Evolutionary conservation across 257 asterid genomes (phyloP).

Genomic region (Asclepias syriaca): DNA sequence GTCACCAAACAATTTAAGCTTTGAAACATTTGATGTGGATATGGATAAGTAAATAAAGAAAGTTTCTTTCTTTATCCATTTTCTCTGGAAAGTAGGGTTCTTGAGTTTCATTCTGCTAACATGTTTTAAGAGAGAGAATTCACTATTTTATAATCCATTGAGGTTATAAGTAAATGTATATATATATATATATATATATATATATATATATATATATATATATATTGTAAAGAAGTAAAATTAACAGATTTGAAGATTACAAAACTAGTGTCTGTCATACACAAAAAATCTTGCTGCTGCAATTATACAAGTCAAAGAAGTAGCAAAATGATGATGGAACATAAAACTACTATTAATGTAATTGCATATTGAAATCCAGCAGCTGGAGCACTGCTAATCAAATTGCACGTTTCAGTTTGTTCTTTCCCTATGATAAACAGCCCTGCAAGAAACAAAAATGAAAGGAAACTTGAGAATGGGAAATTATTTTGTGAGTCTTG

Average conservation of each 20-base stretch:
- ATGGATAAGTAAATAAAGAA: background rate
- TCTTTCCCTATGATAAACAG: slow-evolving; percentile 8
- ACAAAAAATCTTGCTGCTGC: background rate
- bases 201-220: no score
- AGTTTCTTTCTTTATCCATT: background rate
- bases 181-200: no score
- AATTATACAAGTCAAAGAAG: background rate
- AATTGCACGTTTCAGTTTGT: slow-evolving; percentile 5
- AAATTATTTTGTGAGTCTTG: background rate
- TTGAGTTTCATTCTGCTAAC: background rate
- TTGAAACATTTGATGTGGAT: background rate
- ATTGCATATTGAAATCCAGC: background rate
- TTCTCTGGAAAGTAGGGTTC: background rate
- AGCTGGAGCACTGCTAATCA: slow-evolving; percentile 8
- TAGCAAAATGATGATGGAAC: background rate
- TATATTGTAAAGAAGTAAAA: no score
- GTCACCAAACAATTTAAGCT: background rate
- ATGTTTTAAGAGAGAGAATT: background rate
- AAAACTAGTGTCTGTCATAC: background rate
- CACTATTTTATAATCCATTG: background rate
- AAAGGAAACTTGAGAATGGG: background rate
- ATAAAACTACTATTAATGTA: background rate
- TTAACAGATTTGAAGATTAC: background rate
- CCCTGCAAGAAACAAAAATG: background rate
- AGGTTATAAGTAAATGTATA: background rate